Percentiles rank a stretch among this genome's conserved stretches.
phyloP scores from a whole-genome alignment of 208 protist species.

The Trypanosoma vivax region DNA sequence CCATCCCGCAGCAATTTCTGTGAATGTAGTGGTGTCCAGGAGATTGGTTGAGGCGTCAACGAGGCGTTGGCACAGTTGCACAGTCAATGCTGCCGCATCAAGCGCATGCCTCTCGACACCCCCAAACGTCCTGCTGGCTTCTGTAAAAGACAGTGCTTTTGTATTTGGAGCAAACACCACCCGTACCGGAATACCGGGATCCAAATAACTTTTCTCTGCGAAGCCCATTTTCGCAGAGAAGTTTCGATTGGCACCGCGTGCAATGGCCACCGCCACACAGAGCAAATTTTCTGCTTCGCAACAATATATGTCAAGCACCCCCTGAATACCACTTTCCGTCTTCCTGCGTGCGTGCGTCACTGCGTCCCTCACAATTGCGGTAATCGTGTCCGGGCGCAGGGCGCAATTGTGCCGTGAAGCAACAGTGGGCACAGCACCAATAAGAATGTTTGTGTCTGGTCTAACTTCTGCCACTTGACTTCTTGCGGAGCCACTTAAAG shows the following conservation, averaged over 20 bases:
- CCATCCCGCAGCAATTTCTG: conserved; percentile 56
- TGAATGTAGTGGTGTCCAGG: conserved; percentile 79
- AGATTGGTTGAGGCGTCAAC: conserved; percentile 81
- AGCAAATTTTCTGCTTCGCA: conserved; percentile 28
- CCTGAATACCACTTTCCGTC: neutral
- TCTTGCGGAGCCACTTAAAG: too few species aligned
- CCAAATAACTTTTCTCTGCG: conserved; percentile 37
- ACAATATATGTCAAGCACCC: conserved; percentile 50
- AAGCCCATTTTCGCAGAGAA: conserved; percentile 63
- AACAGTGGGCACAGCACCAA: conserved; percentile 33
- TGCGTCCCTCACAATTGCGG: conserved; percentile 40
- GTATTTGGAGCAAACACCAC: conserved; percentile 34
- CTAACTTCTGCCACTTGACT: conserved; percentile 20
- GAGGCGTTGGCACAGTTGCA: conserved; percentile 77
- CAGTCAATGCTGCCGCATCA: conserved; percentile 22
- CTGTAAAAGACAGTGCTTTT: conserved; percentile 6
- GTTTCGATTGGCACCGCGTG: conserved; percentile 40
- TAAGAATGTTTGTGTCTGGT: conserved; percentile 23
- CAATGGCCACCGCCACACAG: conserved; percentile 38
- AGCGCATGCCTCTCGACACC: conserved; percentile 17
- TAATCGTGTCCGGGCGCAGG: conserved; percentile 47
- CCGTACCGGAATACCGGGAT: conserved; percentile 24
- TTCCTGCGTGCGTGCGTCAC: conserved; percentile 16
- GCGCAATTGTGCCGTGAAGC: conserved; percentile 79
- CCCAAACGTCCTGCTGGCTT: conserved; percentile 14